Conservation (phyloP, 305 asterid genomes). For the Ilex paraguariensis region DNA sequence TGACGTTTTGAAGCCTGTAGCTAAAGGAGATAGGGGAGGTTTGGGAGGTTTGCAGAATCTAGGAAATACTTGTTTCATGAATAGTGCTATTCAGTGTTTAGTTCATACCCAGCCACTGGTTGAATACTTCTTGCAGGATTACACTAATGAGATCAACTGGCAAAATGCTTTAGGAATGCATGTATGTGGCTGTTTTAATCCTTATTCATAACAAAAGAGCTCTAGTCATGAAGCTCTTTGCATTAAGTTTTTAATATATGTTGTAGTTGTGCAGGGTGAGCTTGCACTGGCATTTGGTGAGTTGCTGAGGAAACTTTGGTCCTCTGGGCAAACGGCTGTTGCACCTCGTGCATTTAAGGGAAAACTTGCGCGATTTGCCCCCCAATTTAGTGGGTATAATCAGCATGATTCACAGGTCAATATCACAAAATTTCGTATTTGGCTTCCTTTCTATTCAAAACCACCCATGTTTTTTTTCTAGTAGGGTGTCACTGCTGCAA, state of each 20-base stretch:
- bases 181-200: slow-evolving; percentile 42
- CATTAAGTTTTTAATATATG: slow-evolving; percentile 20
- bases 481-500: background rate
- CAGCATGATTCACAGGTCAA: slow-evolving; percentile 98
- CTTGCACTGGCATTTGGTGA: slow-evolving; percentile 97
- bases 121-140: slow-evolving; percentile 82
- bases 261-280: slow-evolving; percentile 73
- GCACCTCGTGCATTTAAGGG: slow-evolving; percentile 97
- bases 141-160: slow-evolving; percentile 72
- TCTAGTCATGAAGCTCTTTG: slow-evolving; percentile 8
- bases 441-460: background rate
- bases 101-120: slow-evolving; percentile 89
- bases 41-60: slow-evolving; percentile 90
- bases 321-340: slow-evolving; percentile 76
- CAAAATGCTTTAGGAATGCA: slow-evolving; percentile 90
- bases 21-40: slow-evolving; percentile 66
- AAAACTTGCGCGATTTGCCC: slow-evolving; percentile 96
- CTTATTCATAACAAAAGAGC: slow-evolving; percentile 9
- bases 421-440: background rate
- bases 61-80: slow-evolving; percentile 98
- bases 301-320: slow-evolving; percentile 89
- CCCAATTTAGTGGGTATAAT: slow-evolving; percentile 96
- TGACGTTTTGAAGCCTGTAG: slow-evolving; percentile 36
- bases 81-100: slow-evolving; percentile 89
- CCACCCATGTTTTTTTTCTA: background rate